These are phyloP conservation scores for Blastobotrys capitulatus DNA, from an alignment of 1,139 yeast genomes.

Conservation along the genomic window DNA sequence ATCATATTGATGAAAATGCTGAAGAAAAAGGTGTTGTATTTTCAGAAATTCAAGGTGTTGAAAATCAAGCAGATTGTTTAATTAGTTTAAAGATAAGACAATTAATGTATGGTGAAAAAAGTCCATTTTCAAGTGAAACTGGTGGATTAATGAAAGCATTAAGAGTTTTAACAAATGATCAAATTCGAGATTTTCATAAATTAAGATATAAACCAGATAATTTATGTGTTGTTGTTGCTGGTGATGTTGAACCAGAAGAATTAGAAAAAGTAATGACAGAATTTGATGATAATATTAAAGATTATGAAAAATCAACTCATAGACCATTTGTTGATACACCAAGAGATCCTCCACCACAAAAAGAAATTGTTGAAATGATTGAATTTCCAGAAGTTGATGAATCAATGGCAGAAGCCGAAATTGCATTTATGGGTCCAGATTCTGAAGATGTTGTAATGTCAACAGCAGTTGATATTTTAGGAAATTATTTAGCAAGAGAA, in stretches of 20 bases:
- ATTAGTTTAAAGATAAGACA: constrained; percentile 60
- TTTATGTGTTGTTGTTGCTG: constrained; percentile 74
- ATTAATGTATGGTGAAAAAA: constrained; percentile 49
- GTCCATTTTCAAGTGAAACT: constrained; percentile 89
- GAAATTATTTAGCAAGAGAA: constrained; percentile 66
- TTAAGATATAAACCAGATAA: constrained; percentile 77
- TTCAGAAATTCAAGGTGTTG: constrained; percentile 95
- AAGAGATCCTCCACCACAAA: constrained; percentile 38
- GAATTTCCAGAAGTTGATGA: constrained; percentile 91
- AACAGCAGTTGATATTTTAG: constrained; percentile 64
- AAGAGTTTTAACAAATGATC: constrained; percentile 64
- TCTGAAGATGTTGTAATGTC: constrained; percentile 48
- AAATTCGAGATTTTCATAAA: constrained; percentile 70
- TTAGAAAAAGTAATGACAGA: constrained; percentile 52
- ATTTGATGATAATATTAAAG: constrained; percentile 57
- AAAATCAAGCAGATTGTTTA: constrained; percentile 71
- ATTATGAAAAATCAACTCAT: constrained; percentile 35
- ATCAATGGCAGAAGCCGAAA: constrained; percentile 65
- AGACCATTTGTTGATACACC: constrained; percentile 83
- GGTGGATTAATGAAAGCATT: constrained; percentile 84
- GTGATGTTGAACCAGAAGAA: constrained; percentile 73
- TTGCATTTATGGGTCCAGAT: constrained; percentile 83
- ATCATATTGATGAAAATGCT: constrained; percentile 86
- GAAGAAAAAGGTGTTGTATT: constrained; percentile 96
- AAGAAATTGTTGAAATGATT: constrained; percentile 43